Conservation (phyloP, 805 yeast species). For the Debaryomyces castellii region DNA sequence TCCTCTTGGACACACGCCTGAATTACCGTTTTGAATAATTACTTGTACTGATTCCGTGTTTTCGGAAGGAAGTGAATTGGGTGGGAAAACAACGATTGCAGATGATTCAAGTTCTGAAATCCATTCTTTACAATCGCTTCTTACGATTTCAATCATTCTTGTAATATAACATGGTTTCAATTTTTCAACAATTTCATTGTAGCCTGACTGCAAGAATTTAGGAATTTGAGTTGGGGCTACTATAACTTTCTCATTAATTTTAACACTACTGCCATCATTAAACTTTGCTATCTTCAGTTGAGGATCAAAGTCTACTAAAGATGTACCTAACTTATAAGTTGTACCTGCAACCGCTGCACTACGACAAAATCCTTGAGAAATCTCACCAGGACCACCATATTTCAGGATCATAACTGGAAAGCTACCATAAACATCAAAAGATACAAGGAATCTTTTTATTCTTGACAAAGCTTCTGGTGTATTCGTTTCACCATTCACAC, state of each 20-base stretch:
- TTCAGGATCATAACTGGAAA: constrained; percentile 91
- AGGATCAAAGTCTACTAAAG: constrained; percentile 64
- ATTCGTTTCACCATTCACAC: constrained; percentile 56
- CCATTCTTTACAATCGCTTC: constrained; percentile 90
- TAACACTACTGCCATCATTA: constrained; percentile 71
- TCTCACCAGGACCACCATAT: constrained; percentile 95
- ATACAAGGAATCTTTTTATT: constrained; percentile 77
- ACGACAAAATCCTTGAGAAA: constrained; percentile 94
- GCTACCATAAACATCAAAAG: constrained; percentile 89
- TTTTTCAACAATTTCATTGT: constrained; percentile 41
- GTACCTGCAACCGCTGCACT: constrained; percentile 98
- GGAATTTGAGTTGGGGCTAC: constrained; percentile 68
- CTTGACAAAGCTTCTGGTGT: constrained; percentile 77
- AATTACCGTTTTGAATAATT: constrained; percentile 80
- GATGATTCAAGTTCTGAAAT: constrained; percentile 80
- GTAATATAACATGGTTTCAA: constrained; percentile 55
- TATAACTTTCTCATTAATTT: constrained; percentile 76
- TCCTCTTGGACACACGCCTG: constrained; percentile 84
- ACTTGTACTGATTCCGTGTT: constrained; percentile 82
- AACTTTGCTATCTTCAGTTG: constrained; percentile 64
- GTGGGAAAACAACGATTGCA: constrained; percentile 91
- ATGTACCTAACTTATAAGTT: constrained; percentile 79
- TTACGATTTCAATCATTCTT: constrained; percentile 78
- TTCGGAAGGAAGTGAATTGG: constrained; percentile 63
- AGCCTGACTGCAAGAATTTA: constrained; percentile 41